Conservation (phyloP, 2,329 filamentous ascomycete species). For the Mollisia scopiformis region DNA sequence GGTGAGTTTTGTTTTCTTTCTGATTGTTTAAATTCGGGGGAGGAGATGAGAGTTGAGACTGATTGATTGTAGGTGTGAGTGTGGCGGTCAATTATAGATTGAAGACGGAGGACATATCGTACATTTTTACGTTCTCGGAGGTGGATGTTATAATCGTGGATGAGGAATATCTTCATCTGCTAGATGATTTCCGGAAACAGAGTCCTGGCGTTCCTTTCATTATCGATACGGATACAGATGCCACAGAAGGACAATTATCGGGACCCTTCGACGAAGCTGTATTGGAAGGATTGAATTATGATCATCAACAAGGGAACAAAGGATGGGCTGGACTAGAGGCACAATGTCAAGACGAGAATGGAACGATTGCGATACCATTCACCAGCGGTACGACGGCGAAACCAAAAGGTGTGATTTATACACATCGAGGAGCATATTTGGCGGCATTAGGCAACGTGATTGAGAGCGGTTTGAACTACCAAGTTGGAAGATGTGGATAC, state of each 20-base stretch:
- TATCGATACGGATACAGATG: slow-evolving; percentile 81
- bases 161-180: slow-evolving; percentile 72
- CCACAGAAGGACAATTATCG: slow-evolving; percentile 69
- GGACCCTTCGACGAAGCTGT: slow-evolving; percentile 86
- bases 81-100: slow-evolving; percentile 76
- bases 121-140: slow-evolving; percentile 87
- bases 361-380: slow-evolving; percentile 84
- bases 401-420: slow-evolving; percentile 93
- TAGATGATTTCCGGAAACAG: slow-evolving; percentile 65
- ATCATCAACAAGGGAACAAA: slow-evolving; percentile 63
- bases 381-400: slow-evolving; percentile 90
- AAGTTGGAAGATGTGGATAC: slow-evolving; percentile 74
- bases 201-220: slow-evolving; percentile 71
- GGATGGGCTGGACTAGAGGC: slow-evolving; percentile 80
- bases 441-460: slow-evolving; percentile 84
- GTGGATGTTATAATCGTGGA: slow-evolving; percentile 89
- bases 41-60: not conserved
- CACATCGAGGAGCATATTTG: slow-evolving; percentile 85
- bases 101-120: slow-evolving; percentile 82
- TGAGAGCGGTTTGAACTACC: slow-evolving; percentile 81
- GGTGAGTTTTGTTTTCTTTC: slow-evolving; percentile 1
- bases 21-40: not conserved
- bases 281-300: slow-evolving; percentile 75
- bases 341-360: slow-evolving; percentile 73
- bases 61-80: slow-evolving; percentile 56